These are phyloP conservation scores for Tulasnella sp. DNA, from an alignment of 768 basidiomycete species.

Conservation along the genomic window DNA sequence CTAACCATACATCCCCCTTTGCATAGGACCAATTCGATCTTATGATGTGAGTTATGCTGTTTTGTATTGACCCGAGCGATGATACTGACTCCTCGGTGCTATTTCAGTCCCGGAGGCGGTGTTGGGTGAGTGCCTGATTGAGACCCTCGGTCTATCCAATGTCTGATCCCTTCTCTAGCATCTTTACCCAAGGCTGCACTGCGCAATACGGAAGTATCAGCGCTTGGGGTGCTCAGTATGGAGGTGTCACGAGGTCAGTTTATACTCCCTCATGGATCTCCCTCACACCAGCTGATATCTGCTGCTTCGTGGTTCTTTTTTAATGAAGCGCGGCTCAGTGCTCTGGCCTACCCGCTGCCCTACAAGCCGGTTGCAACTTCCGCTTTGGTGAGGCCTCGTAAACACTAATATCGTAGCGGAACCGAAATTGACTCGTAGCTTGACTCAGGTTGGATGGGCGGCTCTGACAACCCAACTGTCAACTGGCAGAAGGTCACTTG, in stretches of 20 bases:
- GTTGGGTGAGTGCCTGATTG: constrained; percentile 16
- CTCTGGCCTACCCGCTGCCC: constrained; percentile 21
- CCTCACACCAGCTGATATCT: not conserved
- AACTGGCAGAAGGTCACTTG: constrained; percentile 22
- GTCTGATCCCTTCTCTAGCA: not conserved
- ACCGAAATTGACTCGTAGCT: not conserved
- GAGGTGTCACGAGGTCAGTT: constrained; percentile 19
- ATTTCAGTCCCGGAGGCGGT: constrained; percentile 21
- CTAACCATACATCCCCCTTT: not conserved
- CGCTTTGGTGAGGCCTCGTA: constrained; percentile 16
- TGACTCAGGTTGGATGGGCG: constrained; percentile 20
- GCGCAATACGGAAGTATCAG: constrained; percentile 20
- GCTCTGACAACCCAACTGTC: constrained; percentile 20
- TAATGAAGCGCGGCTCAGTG: constrained; percentile 19
- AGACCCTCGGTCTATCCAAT: not conserved
- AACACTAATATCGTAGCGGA: not conserved
- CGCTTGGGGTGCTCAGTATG: not conserved
- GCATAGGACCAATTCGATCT: not conserved
- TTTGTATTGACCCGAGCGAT: not conserved
- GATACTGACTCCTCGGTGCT: not conserved
- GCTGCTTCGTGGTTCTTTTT: not conserved
- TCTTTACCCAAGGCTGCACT: constrained; percentile 20
- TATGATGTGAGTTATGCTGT: constrained; percentile 14
- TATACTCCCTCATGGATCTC: not conserved
- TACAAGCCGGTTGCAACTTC: constrained; percentile 25